A percentile compares a stretch with the other conserved stretches of the same genome.
These are phyloP conservation scores for Physcomitrium patens DNA, from an alignment of 225 moss, liverwort and hornwort genomes.

Conservation along the genomic window DNA sequence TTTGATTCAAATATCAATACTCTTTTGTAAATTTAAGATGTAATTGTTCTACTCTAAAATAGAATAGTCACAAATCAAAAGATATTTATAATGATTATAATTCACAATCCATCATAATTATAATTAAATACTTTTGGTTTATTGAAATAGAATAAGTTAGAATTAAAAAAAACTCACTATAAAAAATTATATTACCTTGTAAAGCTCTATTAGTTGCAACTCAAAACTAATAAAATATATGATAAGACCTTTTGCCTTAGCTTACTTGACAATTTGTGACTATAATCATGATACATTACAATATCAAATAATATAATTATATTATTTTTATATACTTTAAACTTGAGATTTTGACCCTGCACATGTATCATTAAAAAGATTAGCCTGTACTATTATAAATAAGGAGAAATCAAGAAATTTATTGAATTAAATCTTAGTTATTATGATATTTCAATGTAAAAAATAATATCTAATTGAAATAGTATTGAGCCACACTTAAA, in stretches of 20 bases:
- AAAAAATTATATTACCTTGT: slow-evolving; percentile 47
- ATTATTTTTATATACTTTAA: too few relatives aligned
- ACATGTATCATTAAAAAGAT: too few relatives aligned
- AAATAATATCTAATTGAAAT: too few relatives aligned
- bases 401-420: too few relatives aligned
- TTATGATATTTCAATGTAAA: too few relatives aligned
- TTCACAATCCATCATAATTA: not conserved
- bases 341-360: too few relatives aligned
- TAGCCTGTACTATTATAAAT: too few relatives aligned
- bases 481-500: too few relatives aligned
- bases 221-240: slow-evolving; percentile 87
- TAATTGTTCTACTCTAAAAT: slow-evolving; percentile 57
- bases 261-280: slow-evolving; percentile 86
- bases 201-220: slow-evolving; percentile 68
- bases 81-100: not conserved
- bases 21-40: slow-evolving; percentile 61
- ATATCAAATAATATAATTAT: not conserved
- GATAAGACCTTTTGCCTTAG: slow-evolving; percentile 84
- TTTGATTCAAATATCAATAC: slow-evolving; percentile 81
- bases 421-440: too few relatives aligned
- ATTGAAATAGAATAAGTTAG: too few relatives aligned
- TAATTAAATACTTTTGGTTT: not conserved
- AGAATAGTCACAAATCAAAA: slow-evolving; percentile 5
- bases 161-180: not conserved
- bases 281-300: slow-evolving; percentile 32